phyloP scores from a whole-genome alignment of 345 rosid genomes.

The Reutealis trisperma region DNA sequence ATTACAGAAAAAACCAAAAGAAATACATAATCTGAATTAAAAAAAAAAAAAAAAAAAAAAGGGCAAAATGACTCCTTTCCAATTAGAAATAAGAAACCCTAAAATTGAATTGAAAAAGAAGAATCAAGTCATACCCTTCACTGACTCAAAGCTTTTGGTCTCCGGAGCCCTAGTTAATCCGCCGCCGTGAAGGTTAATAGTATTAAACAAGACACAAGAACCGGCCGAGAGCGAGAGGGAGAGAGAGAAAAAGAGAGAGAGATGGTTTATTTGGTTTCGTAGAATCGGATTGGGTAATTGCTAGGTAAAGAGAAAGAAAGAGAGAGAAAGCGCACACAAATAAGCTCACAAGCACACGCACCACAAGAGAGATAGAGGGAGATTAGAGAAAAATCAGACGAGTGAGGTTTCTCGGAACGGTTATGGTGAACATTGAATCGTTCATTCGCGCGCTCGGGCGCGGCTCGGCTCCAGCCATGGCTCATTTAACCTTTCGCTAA shows the following conservation, averaged over 20 bases:
- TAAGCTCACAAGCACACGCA: background rate
- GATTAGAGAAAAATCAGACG: slow-evolving; percentile 29
- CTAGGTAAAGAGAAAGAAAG: slow-evolving; percentile 1
- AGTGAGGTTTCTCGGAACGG: slow-evolving; percentile 44
- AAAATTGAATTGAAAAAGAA: background rate
- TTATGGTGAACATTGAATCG: slow-evolving; percentile 30
- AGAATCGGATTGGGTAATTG: slow-evolving; percentile 8
- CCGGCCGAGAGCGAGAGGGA: background rate
- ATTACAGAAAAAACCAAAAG: background rate
- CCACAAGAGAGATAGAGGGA: slow-evolving; percentile 12
- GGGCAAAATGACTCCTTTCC: too few species aligned
- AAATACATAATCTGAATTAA: background rate
- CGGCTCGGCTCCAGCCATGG: slow-evolving; percentile 36
- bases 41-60: background rate
- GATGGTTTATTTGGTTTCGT: background rate
- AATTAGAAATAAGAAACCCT: slow-evolving; percentile 15
- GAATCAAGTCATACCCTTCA: slow-evolving; percentile 6
- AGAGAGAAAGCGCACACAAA: background rate
- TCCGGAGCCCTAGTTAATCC: background rate
- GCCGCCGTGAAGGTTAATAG: background rate
- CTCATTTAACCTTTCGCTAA: background rate
- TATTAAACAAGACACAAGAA: background rate
- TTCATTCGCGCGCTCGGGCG: slow-evolving; percentile 42
- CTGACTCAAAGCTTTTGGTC: background rate
- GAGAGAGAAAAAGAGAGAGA: background rate